Evolutionary conservation across 164 flowering plant genomes (phyloP), one percentile per base, ranked within the genome.

Genomic region (Magnolia sinica): DNA sequence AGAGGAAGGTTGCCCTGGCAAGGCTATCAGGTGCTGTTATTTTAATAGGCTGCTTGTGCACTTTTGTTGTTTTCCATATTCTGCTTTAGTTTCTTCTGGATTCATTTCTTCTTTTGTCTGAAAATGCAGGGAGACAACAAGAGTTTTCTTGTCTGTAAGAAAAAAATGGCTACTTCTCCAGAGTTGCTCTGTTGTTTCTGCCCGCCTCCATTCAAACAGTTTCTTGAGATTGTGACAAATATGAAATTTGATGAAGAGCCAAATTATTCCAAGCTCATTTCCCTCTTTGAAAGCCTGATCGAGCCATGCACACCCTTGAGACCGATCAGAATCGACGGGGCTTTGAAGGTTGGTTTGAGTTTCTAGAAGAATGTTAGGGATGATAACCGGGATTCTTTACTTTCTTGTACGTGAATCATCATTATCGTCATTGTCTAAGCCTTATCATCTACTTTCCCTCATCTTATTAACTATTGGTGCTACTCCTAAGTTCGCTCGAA

Each of bases 221-320:
- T 92, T 78, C 90, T 93, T 69, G 96, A 93, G 81, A 84, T 86
- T 71, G 95, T 93, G 75, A 85, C 89, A 27, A 89, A 88, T 81
- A 88, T 93, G 98, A 92, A 87, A 76, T 93, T 92, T 85, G 98
- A 93, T 70, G 98, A 93, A 77, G 98, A 93, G 80, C 98, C 98
- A 74, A 90, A 91, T 79, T 93, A 93, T 80, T 24, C 91, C 11
- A 90, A 90, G 83, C 83, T 91, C 68, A 89, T 91, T 74, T 89
- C 93, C 1, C 79, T 88, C 45, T 93, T 93, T 83, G 98, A 91
- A 0, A 81, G 84, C 74, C 80, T 90, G 63, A 88, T 93, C 80
- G 98, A 87, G 27, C 91, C 91, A 23, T 79, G 82, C 78, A 63
- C 86, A 1, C 76, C 83, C 50, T 67, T 81, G 72, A 86, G 93